phyloP scores from a whole-genome alignment of 495 filamentous ascomycete species.

The Neurospora sp. region DNA sequence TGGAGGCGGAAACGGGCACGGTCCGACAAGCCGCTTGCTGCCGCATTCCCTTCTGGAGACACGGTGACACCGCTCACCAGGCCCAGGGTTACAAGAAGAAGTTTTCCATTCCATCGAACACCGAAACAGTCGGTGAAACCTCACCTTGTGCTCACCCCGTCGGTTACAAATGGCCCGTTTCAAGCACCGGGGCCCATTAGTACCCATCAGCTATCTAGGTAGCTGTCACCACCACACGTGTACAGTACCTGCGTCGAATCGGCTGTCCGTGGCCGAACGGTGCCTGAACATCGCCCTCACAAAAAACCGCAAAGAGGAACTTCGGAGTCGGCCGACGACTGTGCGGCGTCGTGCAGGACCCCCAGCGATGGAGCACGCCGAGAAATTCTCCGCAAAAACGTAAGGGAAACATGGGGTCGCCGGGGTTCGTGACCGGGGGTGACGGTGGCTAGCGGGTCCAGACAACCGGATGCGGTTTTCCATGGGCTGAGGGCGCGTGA shows the following conservation, averaged over 20 bases:
- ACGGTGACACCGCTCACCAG: not conserved
- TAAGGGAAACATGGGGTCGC: not conserved
- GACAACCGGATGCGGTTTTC: not conserved
- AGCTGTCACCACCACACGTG: not conserved
- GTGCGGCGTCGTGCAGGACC: not conserved
- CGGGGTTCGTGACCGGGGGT: not conserved
- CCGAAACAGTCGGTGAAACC: not conserved
- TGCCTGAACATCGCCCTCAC: not conserved
- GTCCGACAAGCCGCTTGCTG: not conserved
- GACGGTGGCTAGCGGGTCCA: not conserved
- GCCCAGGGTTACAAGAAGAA: not conserved
- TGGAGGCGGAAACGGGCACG: not conserved
- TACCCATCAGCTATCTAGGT: not conserved
- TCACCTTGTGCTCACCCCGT: not conserved
- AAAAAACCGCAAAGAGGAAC: not conserved
- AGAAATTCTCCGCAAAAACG: not conserved
- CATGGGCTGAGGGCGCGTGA: not conserved
- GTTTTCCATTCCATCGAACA: not conserved
- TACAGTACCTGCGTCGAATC: not conserved
- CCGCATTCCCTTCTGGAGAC: not conserved
- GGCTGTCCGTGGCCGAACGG: not conserved
- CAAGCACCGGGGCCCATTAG: not conserved
- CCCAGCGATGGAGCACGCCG: not conserved
- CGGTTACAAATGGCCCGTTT: not conserved
- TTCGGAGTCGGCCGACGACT: not conserved